Base-by-base conservation (phyloP, 2,329 filamentous ascomycete genomes). In the Orbilia blumenaviensis region DNA sequence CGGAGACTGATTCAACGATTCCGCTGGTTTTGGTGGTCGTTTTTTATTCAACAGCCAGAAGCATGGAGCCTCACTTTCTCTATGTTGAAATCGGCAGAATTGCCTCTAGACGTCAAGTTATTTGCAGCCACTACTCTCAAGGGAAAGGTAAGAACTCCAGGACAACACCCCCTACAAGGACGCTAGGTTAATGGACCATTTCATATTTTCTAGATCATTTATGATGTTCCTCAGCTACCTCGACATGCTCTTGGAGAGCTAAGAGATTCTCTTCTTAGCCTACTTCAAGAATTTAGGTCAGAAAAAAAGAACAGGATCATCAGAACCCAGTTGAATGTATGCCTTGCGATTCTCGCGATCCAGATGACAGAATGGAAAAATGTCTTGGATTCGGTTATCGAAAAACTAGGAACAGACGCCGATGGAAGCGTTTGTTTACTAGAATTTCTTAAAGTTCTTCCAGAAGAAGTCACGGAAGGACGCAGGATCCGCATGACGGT, bases 401-500 rank as follows among this genome's bases (percentile, higher is more conserved):
- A 89, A 67, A 88, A 92, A 46, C 88, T 98, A 68, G 91, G 91
- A 79, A 89, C 88, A 82, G 91, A 91, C 81, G 88, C 91, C 76
- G 89, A 90, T 81, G 93, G 91, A 82, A 89, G 95, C 81, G 89
- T 93, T 79, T 95, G 92, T 83, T 91, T 98, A 81, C 87, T 99
- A 81, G 95, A 99, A 84, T 99, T 99, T 84, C 87, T 99, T 79
- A 93, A 93, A 83, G 94, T 99, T 81, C 89, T 99, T 79, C 95
- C 95, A 68, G 95, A 99, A 87, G 95, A 99, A 88, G 95, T 99
- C 82, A 98, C 92, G 80, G 94, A 99, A 87, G 95, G 95, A 85
- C 93, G 95, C 85, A 99, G 98, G 86, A 97, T 99, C 88, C 97
- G 93, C 87, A 88, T 99, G 85, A 94, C 93, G 89, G 94, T 97